phyloP scores from a whole-genome alignment of 306 rosid genomes.

The Sesbania bispinosa region DNA sequence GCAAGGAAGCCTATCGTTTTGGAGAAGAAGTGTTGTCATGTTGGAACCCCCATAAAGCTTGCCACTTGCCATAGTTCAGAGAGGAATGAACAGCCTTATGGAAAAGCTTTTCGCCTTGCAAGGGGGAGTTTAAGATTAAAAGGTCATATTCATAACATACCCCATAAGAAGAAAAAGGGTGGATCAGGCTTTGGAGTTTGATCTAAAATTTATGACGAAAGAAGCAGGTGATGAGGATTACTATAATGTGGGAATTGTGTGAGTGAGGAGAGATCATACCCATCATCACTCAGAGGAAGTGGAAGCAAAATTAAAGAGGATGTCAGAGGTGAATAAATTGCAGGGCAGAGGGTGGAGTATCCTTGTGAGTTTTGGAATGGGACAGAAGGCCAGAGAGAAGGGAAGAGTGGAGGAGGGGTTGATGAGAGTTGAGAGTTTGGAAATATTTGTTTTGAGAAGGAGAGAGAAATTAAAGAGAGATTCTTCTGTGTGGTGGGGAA shows the following conservation, averaged over 20 bases:
- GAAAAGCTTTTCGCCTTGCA: no score
- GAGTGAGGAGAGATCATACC: conserved; percentile 39
- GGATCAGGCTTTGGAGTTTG: neutral
- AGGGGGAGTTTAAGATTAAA: conserved; percentile 5
- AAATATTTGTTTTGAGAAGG: conserved; percentile 12
- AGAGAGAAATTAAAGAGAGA: conserved; percentile 32
- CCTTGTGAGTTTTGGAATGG: conserved; percentile 19
- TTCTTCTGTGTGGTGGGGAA: conserved; percentile 41
- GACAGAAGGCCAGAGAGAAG: neutral
- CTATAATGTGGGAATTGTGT: conserved; percentile 50
- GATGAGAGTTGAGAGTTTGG: conserved; percentile 31
- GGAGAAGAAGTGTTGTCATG: conserved; percentile 47
- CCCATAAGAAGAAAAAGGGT: neutral
- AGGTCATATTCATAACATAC: conserved; percentile 2
- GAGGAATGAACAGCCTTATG: no score
- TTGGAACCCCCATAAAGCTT: conserved; percentile 48
- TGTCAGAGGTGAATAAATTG: conserved; percentile 28
- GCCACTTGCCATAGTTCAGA: conserved; percentile 51
- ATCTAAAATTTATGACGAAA: conserved; percentile 37
- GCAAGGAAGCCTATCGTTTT: conserved; percentile 49
- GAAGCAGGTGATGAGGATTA: conserved; percentile 40
- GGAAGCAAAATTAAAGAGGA: neutral
- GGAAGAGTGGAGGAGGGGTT: neutral
- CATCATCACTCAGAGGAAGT: conserved; percentile 29
- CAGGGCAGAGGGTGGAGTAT: neutral